These are phyloP conservation scores for Massariosphaeria phaeospora DNA, from an alignment of 495 filamentous ascomycete genomes.

Conservation along the genomic window DNA sequence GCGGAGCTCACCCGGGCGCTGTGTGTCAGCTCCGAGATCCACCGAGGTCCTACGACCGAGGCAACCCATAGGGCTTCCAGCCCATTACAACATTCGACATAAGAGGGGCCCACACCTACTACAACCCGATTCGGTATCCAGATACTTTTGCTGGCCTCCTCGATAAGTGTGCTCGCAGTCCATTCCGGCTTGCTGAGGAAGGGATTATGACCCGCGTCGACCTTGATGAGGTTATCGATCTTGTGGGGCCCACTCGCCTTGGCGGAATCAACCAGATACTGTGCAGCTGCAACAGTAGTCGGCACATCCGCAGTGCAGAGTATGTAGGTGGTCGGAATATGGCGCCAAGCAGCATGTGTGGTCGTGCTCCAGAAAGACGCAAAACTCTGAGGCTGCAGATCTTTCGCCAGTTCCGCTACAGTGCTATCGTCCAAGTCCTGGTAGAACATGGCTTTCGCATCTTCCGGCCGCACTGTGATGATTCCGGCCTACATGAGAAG, in stretches of 20 bases:
- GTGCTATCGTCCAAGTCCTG: conserved; percentile 17
- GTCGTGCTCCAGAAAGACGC: conserved; percentile 1
- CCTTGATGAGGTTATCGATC: conserved; percentile 12
- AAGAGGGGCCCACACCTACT: too few relatives aligned
- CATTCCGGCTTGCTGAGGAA: conserved; percentile 19
- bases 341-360: conserved; percentile 19
- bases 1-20: too few relatives aligned
- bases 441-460: conserved; percentile 20
- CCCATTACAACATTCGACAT: too few relatives aligned
- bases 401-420: conserved; percentile 4
- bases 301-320: conserved; percentile 7
- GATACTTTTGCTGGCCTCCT: conserved; percentile 8
- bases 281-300: conserved; percentile 2
- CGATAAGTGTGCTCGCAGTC: conserved; percentile 6
- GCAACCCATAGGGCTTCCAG: too few relatives aligned
- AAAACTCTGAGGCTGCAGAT: conserved; percentile 11
- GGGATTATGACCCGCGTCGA: conserved; percentile 9
- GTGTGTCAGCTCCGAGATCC: too few relatives aligned
- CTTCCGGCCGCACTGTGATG: neutral
- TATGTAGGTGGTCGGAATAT: conserved; percentile 19
- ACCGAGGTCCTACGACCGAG: too few relatives aligned
- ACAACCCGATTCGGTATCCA: too few relatives aligned
- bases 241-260: conserved; percentile 5
- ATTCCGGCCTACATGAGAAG: too few relatives aligned
- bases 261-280: conserved; percentile 34